Evolutionary conservation across 2,329 filamentous ascomycete genomes (phyloP), one percentile per base, ranked within the genome.

Genomic region (Lachnellula arida): DNA sequence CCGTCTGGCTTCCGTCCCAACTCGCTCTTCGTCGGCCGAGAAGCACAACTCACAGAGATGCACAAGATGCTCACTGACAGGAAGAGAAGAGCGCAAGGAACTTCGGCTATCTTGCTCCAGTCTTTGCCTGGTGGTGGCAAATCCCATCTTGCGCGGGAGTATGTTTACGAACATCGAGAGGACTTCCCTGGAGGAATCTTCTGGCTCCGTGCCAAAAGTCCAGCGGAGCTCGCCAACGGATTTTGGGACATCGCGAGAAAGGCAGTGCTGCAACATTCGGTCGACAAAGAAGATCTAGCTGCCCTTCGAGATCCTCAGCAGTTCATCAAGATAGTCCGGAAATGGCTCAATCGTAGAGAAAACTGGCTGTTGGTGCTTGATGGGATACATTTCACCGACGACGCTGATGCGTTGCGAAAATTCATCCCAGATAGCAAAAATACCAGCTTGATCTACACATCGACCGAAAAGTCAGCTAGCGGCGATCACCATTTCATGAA

Each of bases 331-430:
- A 71, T 77, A 1, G 85, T 88, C 8, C 77, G 78, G 17, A 72
- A 74, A 22, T 88, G 86, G 85, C 76, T 89, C 44, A 81, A 81
- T 59, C 71, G 71, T 19, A 79, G 78, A 19, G 74, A 81, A n/a
- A 76, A 82, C 7, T 89, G 86, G 86, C 73, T 89, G 1, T 69
- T 89, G 28, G 76, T 89, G 1, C 78, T 89, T 40, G 86, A 89
- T 60, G 86, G 85, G 1, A 77, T 88, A 25, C 80, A 78, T 40
- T 86, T 87, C 28, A 11, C 28, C 57, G 80, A 82, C 49, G 74
- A 77, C 6, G 76, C 82, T 3, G 76, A 77, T 1, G 77, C 77
- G 19, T 72, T 88, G 23, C 73, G 76, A 48, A 73, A 78, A 39
- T 87, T 85, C 59, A 81, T 89, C n/a, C 86, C 86, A 0, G 84